A percentile compares a stretch with the other conserved stretches of the same genome.
Evolutionary conservation across 1,139 yeast species (phyloP).

Genomic region (Groenewaldozyma auringiensis): DNA sequence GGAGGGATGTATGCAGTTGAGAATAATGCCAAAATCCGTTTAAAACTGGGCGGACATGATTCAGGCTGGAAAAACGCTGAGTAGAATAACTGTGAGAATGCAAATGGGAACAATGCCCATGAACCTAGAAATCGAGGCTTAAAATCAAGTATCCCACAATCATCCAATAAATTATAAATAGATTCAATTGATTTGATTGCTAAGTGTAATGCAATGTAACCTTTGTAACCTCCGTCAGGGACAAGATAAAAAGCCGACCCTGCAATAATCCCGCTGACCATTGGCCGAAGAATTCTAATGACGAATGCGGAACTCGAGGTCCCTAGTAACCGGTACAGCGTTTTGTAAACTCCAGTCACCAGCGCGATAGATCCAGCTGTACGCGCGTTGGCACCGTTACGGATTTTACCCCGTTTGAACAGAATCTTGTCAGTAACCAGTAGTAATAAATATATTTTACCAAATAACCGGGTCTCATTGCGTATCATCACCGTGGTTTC

Average conservation of each 20-base stretch:
- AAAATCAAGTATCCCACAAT: conserved; percentile 28
- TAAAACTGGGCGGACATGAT: conserved; percentile 29
- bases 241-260: conserved; percentile 27
- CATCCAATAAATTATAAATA: conserved; percentile 31
- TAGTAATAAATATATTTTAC: conserved; percentile 23
- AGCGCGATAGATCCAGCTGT: conserved; percentile 24
- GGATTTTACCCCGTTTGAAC: conserved; percentile 9
- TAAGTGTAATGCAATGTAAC: conserved; percentile 29
- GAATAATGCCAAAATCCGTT: conserved; percentile 24
- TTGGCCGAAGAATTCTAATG: conserved; percentile 19
- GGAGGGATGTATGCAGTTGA: conserved; percentile 29
- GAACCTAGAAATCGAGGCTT: conserved; percentile 34
- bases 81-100: conserved; percentile 35
- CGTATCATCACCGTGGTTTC: conserved; percentile 16
- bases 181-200: conserved; percentile 33
- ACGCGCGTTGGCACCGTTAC: conserved; percentile 13
- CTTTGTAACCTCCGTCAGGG: conserved; percentile 22
- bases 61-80: conserved; percentile 32
- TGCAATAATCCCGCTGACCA: conserved; percentile 26
- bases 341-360: conserved; percentile 26
- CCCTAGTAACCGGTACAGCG: conserved; percentile 13
- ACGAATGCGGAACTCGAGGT: no score
- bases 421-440: conserved; percentile 15
- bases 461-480: conserved; percentile 26
- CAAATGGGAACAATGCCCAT: conserved; percentile 37